These are phyloP conservation scores for Gracilaria domingensis DNA, from an alignment of 23 red algal genomes.

Conservation along the genomic window DNA sequence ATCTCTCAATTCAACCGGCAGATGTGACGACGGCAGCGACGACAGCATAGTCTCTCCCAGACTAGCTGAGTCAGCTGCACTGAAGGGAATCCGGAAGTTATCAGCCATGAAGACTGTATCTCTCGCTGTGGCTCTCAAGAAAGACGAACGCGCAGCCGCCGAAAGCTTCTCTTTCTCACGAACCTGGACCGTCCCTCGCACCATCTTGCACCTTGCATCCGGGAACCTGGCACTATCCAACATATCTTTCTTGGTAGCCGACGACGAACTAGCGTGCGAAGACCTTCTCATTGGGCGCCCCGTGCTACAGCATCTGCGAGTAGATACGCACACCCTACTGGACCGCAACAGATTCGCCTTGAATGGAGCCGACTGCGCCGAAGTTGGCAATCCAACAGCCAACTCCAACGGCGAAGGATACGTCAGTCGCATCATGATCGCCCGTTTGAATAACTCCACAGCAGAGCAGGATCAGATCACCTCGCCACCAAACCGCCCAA, in stretches of 20 bases:
- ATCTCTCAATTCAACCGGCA: neutral
- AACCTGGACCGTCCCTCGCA: neutral
- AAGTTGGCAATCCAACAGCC: neutral
- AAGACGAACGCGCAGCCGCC: neutral
- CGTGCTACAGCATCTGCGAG: constrained; percentile 19
- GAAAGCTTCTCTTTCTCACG: neutral
- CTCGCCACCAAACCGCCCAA: neutral
- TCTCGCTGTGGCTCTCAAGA: neutral
- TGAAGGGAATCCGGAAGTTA: neutral
- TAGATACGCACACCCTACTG: constrained; percentile 1
- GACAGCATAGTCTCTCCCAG: constrained; percentile 13
- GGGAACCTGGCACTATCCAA: neutral
- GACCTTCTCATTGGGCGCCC: neutral
- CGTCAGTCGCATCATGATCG: neutral
- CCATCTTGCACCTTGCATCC: neutral
- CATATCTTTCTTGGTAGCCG: constrained; percentile 10
- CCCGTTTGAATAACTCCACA: neutral
- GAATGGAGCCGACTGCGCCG: neutral
- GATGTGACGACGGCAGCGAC: constrained; percentile 32
- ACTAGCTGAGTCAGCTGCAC: constrained; percentile 2
- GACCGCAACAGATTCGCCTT: constrained; percentile 4
- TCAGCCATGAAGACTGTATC: neutral
- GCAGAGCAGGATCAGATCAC: neutral
- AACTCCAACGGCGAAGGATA: neutral
- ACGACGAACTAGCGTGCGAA: constrained; percentile 19